Conservation (phyloP, 1,284 basidiomycete species). For the Sporisorium scitamineum region DNA sequence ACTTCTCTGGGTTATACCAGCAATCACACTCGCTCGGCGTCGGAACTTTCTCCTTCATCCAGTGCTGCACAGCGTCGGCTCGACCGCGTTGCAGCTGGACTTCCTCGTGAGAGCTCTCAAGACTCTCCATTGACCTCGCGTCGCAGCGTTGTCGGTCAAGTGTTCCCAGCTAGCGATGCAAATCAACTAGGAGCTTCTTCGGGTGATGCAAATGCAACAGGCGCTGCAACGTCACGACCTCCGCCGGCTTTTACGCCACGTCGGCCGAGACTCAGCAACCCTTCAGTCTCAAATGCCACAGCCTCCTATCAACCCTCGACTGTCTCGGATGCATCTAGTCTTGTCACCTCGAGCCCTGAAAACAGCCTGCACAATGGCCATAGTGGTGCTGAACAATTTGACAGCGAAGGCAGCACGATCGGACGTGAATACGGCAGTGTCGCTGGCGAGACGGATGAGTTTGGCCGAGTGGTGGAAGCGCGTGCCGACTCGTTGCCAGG, state of each 20-base stretch:
- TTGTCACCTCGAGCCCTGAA: conserved; percentile 31
- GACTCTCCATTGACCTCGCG: conserved; percentile 27
- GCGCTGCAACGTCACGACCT: conserved; percentile 1
- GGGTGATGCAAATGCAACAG: not conserved
- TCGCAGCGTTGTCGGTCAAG: conserved; percentile 16
- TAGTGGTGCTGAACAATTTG: conserved; percentile 12
- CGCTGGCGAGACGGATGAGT: conserved; percentile 1
- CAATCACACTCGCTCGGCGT: conserved; percentile 37
- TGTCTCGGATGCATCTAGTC: conserved; percentile 23
- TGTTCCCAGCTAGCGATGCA: conserved; percentile 16
- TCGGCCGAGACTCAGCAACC: conserved; percentile 50
- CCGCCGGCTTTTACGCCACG: conserved; percentile 42
- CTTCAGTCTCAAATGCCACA: conserved; percentile 52
- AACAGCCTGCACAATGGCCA: conserved; percentile 20
- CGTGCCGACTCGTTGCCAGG: not conserved
- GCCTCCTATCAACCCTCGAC: conserved; percentile 30
- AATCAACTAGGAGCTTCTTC: conserved; percentile 3
- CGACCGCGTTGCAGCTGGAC: conserved; percentile 8
- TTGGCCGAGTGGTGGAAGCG: conserved; percentile 1
- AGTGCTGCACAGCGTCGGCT: conserved; percentile 30
- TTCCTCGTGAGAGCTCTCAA: conserved; percentile 12
- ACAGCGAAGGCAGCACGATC: conserved; percentile 32
- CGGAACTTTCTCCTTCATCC: conserved; percentile 43
- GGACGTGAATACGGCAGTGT: not conserved
- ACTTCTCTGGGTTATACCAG: conserved; percentile 41